Percentiles rank a stretch among this genome's conserved stretches.
Conservation (phyloP, 2,329 filamentous ascomycete genomes). For the Fusarium subglutinans region DNA sequence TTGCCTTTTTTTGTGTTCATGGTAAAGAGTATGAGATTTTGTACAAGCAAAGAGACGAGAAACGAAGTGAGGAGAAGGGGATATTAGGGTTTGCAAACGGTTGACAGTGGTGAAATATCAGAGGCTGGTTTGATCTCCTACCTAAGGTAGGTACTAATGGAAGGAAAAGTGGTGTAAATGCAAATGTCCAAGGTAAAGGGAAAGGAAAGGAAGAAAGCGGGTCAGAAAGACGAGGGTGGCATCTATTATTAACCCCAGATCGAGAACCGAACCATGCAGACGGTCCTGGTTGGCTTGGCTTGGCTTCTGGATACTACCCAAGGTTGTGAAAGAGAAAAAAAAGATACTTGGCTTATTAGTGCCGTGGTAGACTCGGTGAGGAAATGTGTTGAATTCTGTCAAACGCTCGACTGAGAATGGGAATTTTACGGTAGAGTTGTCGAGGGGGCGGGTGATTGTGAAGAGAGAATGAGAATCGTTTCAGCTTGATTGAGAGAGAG, state of each 20-base stretch:
- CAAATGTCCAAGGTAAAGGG: not conserved
- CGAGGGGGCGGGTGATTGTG: not conserved
- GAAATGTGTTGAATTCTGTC: not conserved
- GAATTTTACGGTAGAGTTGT: not conserved
- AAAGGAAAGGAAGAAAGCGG: conserved; percentile 28
- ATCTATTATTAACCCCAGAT: conserved; percentile 37
- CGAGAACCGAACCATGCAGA: conserved; percentile 13
- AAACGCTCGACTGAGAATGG: not conserved
- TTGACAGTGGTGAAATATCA: not conserved
- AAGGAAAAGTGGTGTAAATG: conserved; percentile 16
- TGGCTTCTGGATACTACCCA: not conserved
- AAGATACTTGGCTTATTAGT: not conserved
- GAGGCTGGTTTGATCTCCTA: not conserved
- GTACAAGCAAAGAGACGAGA: not conserved
- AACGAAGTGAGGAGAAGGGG: not conserved
- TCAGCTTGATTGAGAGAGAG: not conserved
- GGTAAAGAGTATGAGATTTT: not conserved
- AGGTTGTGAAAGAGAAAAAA: not conserved
- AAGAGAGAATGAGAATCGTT: not conserved
- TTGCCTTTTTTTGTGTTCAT: conserved; percentile 47
- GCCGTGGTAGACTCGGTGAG: not conserved
- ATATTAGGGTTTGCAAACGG: not conserved
- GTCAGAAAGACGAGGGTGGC: conserved; percentile 33
- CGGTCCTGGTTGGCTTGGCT: not conserved
- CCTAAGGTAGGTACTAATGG: not conserved